Evolutionary conservation across 768 basidiomycete genomes (phyloP).

Genomic region (Podaxis pistillaris): DNA sequence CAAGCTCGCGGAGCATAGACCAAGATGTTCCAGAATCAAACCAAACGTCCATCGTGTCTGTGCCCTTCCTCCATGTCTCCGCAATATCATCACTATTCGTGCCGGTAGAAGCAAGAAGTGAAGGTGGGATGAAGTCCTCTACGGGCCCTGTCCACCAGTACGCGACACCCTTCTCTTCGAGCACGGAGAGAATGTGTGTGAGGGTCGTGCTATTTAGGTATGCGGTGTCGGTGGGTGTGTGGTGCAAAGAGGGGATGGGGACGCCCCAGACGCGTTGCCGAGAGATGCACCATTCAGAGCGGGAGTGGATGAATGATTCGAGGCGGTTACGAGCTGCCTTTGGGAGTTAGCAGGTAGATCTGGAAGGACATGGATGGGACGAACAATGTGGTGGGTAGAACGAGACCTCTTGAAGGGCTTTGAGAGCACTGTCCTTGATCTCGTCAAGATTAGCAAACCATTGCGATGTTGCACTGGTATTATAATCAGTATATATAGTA

Average conservation of each 20-base stretch:
- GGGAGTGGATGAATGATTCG: conserved; percentile 78
- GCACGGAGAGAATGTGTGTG: conserved; percentile 71
- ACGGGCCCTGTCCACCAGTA: conserved; percentile 93
- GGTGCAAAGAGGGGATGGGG: conserved; percentile 87
- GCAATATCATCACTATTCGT: conserved; percentile 23
- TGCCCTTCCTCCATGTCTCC: conserved; percentile 70
- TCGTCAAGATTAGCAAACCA: conserved; percentile 94
- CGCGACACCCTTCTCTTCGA: conserved; percentile 70
- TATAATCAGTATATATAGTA: neutral
- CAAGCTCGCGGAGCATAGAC: conserved; percentile 63
- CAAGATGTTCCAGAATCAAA: conserved; percentile 97
- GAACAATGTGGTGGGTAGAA: conserved; percentile 80
- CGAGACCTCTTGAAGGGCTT: conserved; percentile 62
- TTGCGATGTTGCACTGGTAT: conserved; percentile 83
- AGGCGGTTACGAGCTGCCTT: conserved; percentile 80
- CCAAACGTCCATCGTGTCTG: conserved; percentile 99
- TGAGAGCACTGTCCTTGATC: conserved; percentile 76
- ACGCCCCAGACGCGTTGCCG: conserved; percentile 98
- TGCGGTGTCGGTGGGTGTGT: conserved; percentile 57
- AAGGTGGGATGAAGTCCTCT: conserved; percentile 74
- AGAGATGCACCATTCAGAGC: conserved; percentile 99
- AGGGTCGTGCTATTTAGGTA: conserved; percentile 66
- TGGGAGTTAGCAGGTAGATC: neutral
- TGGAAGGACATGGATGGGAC: conserved; percentile 10
- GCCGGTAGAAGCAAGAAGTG: conserved; percentile 45